phyloP scores from a whole-genome alignment of 192 early-diverging fungal genomes.

The Umbelopsis sp. region DNA sequence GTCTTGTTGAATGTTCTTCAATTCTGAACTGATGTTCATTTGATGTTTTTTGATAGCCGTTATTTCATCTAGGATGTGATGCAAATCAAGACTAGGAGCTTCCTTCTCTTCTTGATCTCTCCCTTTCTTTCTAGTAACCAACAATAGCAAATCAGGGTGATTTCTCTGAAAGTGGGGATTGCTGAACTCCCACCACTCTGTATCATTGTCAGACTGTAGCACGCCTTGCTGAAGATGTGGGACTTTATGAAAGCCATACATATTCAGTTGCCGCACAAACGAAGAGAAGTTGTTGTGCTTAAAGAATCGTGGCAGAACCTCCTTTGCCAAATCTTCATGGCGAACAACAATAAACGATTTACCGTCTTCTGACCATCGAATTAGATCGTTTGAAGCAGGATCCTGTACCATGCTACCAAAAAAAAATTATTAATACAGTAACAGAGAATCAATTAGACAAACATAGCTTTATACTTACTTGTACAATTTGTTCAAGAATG shows the following conservation, averaged over 20 bases:
- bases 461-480: slow-evolving; percentile 53
- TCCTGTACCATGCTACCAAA: slow-evolving; percentile 91
- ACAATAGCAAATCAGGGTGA: slow-evolving; percentile 86
- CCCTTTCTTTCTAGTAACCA: slow-evolving; percentile 86
- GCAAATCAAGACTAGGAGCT: slow-evolving; percentile 50
- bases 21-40: slow-evolving; percentile 82
- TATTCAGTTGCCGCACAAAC: slow-evolving; percentile 92
- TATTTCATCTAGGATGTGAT: slow-evolving; percentile 77
- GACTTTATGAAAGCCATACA: slow-evolving; percentile 98
- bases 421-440: background rate
- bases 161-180: slow-evolving; percentile 89
- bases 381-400: slow-evolving; percentile 77
- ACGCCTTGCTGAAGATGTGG: slow-evolving; percentile 92
- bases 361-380: slow-evolving; percentile 88
- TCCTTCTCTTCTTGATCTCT: slow-evolving; percentile 54
- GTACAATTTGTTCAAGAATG: slow-evolving; percentile 93
- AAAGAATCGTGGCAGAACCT: slow-evolving; percentile 83
- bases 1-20: slow-evolving; percentile 87
- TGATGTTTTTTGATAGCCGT: slow-evolving; percentile 93
- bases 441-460: background rate
- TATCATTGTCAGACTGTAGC: slow-evolving; percentile 69
- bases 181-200: slow-evolving; percentile 91
- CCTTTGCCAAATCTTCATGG: slow-evolving; percentile 37
- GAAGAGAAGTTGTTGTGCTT: slow-evolving; percentile 92
- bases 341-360: slow-evolving; percentile 78